Evolutionary conservation across 2,329 filamentous ascomycete species (phyloP).

Genomic region (Neophaeococcomyces aloes): DNA sequence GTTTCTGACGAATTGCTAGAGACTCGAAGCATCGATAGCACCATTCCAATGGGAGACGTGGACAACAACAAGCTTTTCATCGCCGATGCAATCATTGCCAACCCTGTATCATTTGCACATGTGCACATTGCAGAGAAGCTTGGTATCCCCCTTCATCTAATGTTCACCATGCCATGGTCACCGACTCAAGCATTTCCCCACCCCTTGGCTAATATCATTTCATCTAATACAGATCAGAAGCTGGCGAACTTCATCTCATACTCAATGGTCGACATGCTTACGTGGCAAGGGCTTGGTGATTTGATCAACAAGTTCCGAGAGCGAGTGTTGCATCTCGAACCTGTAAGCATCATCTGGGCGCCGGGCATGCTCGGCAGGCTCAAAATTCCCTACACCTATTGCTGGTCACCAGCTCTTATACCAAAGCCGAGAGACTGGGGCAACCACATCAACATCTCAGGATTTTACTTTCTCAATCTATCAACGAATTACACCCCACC

Average conservation of each 20-base stretch:
- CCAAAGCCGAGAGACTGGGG: constrained; percentile 70
- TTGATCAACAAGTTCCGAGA: constrained; percentile 80
- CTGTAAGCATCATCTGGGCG: constrained; percentile 70
- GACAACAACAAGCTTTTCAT: constrained; percentile 57
- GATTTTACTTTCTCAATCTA: constrained; percentile 65
- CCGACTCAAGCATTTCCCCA: constrained; percentile 78
- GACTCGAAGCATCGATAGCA: constrained; percentile 25
- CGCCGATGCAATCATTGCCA: constrained; percentile 79
- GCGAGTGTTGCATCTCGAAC: constrained; percentile 61
- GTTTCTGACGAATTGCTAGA: constrained; percentile 45
- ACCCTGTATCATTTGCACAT: constrained; percentile 68
- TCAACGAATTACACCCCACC: constrained; percentile 57
- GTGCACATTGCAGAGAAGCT: constrained; percentile 70
- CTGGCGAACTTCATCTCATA: constrained; percentile 77
- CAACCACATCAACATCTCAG: constrained; percentile 58
- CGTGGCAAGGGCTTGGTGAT: constrained; percentile 85
- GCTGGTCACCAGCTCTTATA: constrained; percentile 77
- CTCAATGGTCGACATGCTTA: constrained; percentile 77
- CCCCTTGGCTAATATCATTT: constrained; percentile 71
- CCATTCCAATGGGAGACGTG: constrained; percentile 29
- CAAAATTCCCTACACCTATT: constrained; percentile 76
- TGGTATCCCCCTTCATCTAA: constrained; percentile 67
- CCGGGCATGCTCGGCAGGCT: constrained; percentile 68
- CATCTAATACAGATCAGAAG: constrained; percentile 62
- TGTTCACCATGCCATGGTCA: constrained; percentile 95